A percentile compares a stretch with the other conserved stretches of the same genome.
Conservation (phyloP, 176 grass and related monocot species). For the Saccharum officinarum region DNA sequence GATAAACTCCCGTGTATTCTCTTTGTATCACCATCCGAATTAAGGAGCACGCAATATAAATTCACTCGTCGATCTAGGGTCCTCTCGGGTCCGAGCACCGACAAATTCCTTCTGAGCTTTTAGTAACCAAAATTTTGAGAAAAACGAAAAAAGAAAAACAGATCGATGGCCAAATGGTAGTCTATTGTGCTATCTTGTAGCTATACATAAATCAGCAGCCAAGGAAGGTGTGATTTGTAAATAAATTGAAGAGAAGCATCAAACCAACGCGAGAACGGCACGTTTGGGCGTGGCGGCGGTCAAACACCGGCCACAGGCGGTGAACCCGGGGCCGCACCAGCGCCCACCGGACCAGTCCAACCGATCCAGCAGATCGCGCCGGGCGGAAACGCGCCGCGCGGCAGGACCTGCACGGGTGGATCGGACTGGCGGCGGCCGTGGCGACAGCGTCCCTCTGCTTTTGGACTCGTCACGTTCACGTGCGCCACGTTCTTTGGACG, state of each 20-base stretch:
- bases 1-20: too few relatives aligned
- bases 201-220: background rate
- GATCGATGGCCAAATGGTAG: too few relatives aligned
- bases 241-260: background rate
- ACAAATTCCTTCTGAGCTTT: too few relatives aligned
- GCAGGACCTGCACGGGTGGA: background rate
- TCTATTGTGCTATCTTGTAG: too few relatives aligned
- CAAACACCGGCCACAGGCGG: background rate
- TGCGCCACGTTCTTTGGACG: background rate
- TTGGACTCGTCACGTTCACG: background rate
- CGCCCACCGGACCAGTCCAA: background rate
- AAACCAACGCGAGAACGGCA: background rate
- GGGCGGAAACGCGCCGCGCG: background rate
- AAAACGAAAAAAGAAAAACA: too few relatives aligned
- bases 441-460: background rate
- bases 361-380: background rate
- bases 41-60: too few relatives aligned
- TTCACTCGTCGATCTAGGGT: too few relatives aligned
- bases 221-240: background rate
- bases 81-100: too few relatives aligned
- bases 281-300: constrained; percentile 7
- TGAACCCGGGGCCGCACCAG: background rate
- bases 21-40: too few relatives aligned
- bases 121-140: too few relatives aligned
- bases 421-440: background rate